These are phyloP conservation scores for Tolypocladium sp. DNA, from an alignment of 2,329 filamentous ascomycete species.

Conservation along the genomic window DNA sequence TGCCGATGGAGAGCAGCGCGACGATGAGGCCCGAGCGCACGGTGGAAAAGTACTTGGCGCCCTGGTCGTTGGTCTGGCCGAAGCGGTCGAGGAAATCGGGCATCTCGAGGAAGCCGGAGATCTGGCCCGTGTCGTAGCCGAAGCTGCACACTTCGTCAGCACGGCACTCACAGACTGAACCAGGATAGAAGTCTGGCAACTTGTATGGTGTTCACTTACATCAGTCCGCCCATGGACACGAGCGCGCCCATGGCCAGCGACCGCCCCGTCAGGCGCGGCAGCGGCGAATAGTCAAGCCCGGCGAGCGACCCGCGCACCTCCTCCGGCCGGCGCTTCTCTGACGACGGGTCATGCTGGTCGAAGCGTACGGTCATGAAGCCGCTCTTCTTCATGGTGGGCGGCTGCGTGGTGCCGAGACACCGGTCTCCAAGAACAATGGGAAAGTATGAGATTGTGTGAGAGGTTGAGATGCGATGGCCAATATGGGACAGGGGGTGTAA, in stretches of 20 bases:
- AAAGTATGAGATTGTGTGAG: not conserved
- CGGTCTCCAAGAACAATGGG: not conserved
- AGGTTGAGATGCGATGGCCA: not conserved
- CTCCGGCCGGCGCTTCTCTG: constrained; percentile 21
- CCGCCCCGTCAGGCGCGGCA: constrained; percentile 27
- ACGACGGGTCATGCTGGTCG: constrained; percentile 31
- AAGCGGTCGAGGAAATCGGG: constrained; percentile 45
- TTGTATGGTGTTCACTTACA: constrained; percentile 25
- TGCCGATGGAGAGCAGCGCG: constrained; percentile 48
- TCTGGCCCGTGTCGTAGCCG: constrained; percentile 43
- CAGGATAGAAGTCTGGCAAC: too few relatives aligned
- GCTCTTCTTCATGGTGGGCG: constrained; percentile 6
- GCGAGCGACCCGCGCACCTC: constrained; percentile 23
- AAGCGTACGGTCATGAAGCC: constrained; percentile 25
- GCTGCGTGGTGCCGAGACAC: not conserved
- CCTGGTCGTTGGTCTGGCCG: constrained; percentile 28
- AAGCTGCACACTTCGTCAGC: constrained; percentile 15
- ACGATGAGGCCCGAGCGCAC: constrained; percentile 51
- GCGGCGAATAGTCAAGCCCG: constrained; percentile 34
- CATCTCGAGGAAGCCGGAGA: constrained; percentile 50
- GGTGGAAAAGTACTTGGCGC: constrained; percentile 35
- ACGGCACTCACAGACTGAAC: not conserved
- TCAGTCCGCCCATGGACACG: constrained; percentile 35
- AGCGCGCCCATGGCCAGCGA: constrained; percentile 28
- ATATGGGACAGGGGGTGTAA: not conserved